Base-by-base conservation (phyloP, 2,329 filamentous ascomycete species). In the Trichocomaceae sp. region DNA sequence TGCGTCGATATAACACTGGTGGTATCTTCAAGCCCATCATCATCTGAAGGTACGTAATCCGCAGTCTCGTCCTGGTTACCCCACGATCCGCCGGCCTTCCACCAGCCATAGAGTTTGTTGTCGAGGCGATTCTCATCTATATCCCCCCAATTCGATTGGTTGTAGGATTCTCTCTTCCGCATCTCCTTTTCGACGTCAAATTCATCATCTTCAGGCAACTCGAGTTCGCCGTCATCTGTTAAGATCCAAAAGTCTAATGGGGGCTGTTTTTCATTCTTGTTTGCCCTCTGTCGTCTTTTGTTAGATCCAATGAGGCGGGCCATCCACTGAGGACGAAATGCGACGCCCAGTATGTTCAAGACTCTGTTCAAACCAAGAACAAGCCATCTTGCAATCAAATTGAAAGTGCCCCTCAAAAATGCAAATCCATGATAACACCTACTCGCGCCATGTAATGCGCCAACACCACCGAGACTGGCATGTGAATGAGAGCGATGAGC, bases 101-200 rank as follows among this genome's bases (percentile, higher is more conserved):
- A 97, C 82, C 91, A 93, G 29, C 78, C 77, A 68, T 96, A 97
- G 1, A 96, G 74, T 56, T 83, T 85, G 2, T 80, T 78, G 60
- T 92, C 86, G 2, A 96, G 75, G 39, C 82, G 81, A 26, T 81
- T 79, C 62, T 93, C 87, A 41, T 83, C 74, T 6, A 75, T 60
- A 15, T 74, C 67, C 47, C 71, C 70, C 69, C 72, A 75, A 39
- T 68, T 61, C 29, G 61, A 68, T 64, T 65, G 68, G 54, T 67
- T 71, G 46, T 68, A 75, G 55, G 71, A 70, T 29, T 87, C 74
- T 48, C 83, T 78, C 52, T 81, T 81, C 61, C 88, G 82, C 61
- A 91, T 84, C 67, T 93, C 88, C 1, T 76, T 78, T 70, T 96
- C 92, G 1, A 96, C 84, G 63, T 97, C 91, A 26, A 90, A 82